Base-by-base conservation (phyloP, 129 eudicot species). In the Mikania micrantha region DNA sequence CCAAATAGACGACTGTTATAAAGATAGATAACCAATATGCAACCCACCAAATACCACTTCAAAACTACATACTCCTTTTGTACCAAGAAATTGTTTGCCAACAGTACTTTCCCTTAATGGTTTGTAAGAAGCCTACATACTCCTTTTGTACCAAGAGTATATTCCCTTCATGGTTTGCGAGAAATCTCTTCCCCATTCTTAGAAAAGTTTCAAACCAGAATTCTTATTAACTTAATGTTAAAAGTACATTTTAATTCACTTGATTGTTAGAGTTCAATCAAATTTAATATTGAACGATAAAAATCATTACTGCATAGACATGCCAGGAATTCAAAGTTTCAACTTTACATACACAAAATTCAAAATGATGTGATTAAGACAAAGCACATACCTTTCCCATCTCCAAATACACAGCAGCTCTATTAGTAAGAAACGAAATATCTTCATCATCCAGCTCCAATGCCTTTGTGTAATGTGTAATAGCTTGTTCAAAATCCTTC, bases 351-450 rank as follows among this genome's bases (percentile, higher is more conserved):
- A 17, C 6, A 28, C 11, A 35, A 44, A 12, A 29, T 11, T 7
- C 17, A 44, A 15, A 31, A n/a, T 3, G 3, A 36, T 7, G 15
- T 11, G 42, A 59, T 3, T 2, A 1, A 21, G 13, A 17, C 48
- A 13, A 21, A 35, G 5, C 15, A 3, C 40, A 58, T 88, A 92
- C 98, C 98, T 92, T 85, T n/a, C 84, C 96, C 96, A 88, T 92
- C 79, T 92, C 98, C 81, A 92, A 70, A 70, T 77, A 92, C 17
- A 92, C 98, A 6, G 98, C 98, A 75, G 98, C 98, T 44, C 98
- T 71, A 8, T 92, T 92, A 0, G 98, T 92, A 24, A 92, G 42
- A 73, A 85, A 92, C 0, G 98, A 92, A 13, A 92, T 79, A 74
- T 92, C 98, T 24, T 63, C 79, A 73, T 92, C 98, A 70, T 86